Conservation (phyloP, 176 grass and related monocot species). For the Pontederia paniculata region DNA sequence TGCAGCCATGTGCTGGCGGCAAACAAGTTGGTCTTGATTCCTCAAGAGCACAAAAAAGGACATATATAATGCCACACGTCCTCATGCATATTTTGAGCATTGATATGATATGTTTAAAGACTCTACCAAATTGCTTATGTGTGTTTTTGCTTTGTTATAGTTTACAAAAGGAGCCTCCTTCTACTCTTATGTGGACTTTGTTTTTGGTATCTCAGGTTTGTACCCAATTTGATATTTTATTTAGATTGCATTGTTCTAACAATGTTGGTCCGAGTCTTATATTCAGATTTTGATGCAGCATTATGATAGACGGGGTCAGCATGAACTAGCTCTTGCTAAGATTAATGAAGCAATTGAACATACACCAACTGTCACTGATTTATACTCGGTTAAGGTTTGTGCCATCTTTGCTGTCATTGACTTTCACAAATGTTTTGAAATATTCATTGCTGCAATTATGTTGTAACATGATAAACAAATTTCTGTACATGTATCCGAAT, state of each 20-base stretch:
- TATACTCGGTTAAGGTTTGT: slow-evolving; percentile 87
- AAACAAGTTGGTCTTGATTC: too few relatives aligned
- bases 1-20: too few relatives aligned
- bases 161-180: slow-evolving; percentile 70
- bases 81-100: too few relatives aligned
- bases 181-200: slow-evolving; percentile 84
- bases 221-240: slow-evolving; percentile 5
- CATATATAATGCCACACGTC: too few relatives aligned
- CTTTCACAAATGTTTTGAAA: too few relatives aligned
- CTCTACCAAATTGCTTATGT: background rate
- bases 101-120: too few relatives aligned
- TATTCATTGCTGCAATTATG: too few relatives aligned
- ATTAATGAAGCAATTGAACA: slow-evolving; percentile 88
- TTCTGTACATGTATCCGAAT: too few relatives aligned
- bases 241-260: background rate
- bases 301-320: slow-evolving; percentile 79
- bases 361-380: slow-evolving; percentile 95
- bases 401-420: background rate
- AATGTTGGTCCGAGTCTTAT: slow-evolving; percentile 11
- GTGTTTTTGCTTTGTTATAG: slow-evolving; percentile 25
- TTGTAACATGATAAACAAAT: too few relatives aligned
- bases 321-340: slow-evolving; percentile 70
- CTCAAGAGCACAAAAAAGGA: too few relatives aligned
- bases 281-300: slow-evolving; percentile 49
- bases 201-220: slow-evolving; percentile 94